Conservation (phyloP, 108 stramenopile genomes). For the Hondaea fermentalgiana region DNA sequence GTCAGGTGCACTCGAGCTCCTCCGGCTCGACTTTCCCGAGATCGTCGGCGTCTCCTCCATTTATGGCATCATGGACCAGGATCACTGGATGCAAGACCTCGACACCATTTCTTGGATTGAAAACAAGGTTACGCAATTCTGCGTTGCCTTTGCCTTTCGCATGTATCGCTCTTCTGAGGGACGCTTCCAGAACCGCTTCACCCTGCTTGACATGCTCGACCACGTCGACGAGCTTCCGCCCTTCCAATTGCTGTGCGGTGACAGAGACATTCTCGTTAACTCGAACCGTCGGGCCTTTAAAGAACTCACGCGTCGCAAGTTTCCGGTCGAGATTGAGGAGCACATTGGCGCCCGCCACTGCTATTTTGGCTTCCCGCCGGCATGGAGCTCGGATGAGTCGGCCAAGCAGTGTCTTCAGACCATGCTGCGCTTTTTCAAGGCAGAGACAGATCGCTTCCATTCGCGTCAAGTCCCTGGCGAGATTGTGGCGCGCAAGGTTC, state of each 20-base stretch:
- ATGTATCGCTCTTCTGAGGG: neutral
- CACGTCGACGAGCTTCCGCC: neutral
- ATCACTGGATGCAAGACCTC: neutral
- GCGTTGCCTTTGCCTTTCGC: neutral
- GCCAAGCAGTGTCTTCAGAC: neutral
- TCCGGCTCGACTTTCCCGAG: neutral
- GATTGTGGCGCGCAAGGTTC: neutral
- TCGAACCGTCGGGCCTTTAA: neutral
- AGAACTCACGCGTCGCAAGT: neutral
- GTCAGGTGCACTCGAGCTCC: neutral
- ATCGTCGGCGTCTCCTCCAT: neutral
- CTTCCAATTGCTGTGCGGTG: neutral
- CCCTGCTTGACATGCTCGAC: neutral
- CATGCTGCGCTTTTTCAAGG: neutral
- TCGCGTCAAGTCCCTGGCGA: neutral
- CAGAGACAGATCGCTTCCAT: neutral
- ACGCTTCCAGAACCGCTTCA: neutral
- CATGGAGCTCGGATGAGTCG: neutral
- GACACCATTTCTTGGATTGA: neutral
- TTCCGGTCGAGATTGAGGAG: neutral
- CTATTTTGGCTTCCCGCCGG: neutral
- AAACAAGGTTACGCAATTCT: constrained; percentile 1
- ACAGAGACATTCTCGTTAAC: neutral
- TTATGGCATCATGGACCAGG: constrained; percentile 16
- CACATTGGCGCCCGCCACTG: neutral